Evolutionary conservation across 352 stramenopile species (phyloP).

Genomic region (Elongisporangium prolatum): DNA sequence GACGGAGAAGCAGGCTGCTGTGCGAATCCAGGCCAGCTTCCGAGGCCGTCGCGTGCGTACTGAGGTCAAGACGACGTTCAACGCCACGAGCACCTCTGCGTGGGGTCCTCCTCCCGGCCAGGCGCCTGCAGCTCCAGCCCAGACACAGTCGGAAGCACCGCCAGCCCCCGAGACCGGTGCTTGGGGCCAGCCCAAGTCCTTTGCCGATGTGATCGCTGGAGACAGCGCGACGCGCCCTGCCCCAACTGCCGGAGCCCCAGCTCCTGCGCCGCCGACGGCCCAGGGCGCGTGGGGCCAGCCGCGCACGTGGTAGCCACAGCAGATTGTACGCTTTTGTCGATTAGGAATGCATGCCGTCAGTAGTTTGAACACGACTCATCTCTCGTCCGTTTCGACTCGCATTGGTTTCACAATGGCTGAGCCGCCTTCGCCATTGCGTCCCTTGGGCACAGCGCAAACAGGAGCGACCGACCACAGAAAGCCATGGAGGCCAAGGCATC

Average conservation of each 20-base stretch:
- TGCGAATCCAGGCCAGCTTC: constrained; percentile 68
- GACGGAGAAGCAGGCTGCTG: constrained; percentile 62
- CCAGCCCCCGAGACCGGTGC: constrained; percentile 15
- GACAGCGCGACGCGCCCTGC: constrained; percentile 2
- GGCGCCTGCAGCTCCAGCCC: constrained; percentile 7
- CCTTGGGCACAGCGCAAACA: constrained; percentile 1
- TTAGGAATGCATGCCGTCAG: not conserved
- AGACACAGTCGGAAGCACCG: constrained; percentile 7
- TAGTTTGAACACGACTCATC: constrained; percentile 1
- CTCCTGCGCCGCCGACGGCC: constrained; percentile 10
- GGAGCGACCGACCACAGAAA: not conserved
- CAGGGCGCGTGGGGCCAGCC: constrained; percentile 55
- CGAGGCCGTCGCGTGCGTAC: constrained; percentile 45
- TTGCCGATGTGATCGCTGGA: not conserved
- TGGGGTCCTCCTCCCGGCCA: constrained; percentile 36
- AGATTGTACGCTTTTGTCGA: not conserved
- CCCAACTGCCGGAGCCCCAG: constrained; percentile 1
- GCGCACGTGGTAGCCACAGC: constrained; percentile 37
- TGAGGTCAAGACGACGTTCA: constrained; percentile 11
- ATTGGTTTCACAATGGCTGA: constrained; percentile 33
- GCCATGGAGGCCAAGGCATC: constrained; percentile 64
- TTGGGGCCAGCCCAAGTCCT: constrained; percentile 20
- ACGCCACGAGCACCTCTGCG: constrained; percentile 22
- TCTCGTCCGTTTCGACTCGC: not conserved
- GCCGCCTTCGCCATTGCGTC: constrained; percentile 4